Percentiles rank a stretch among this genome's conserved stretches.
These are phyloP conservation scores for Teunomyces aglyptinius DNA, from an alignment of 805 yeast species.

Conservation along the genomic window DNA sequence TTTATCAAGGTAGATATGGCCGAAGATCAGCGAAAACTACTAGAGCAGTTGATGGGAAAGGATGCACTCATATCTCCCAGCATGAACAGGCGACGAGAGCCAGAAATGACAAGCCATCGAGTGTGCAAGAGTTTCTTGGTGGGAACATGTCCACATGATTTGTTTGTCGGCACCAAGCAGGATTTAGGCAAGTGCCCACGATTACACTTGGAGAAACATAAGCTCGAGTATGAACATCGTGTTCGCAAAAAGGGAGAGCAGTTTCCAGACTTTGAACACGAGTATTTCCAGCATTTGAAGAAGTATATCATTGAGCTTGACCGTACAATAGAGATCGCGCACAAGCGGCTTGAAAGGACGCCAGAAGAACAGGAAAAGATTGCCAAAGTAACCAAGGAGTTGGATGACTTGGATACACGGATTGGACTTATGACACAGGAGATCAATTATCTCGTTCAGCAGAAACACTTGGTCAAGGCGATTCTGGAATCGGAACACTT, in stretches of 20 bases:
- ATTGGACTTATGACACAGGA: constrained; percentile 71
- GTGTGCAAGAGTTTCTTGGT: constrained; percentile 83
- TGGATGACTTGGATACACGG: constrained; percentile 60
- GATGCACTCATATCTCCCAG: constrained; percentile 43
- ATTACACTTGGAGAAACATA: constrained; percentile 71
- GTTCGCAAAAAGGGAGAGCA: constrained; percentile 39
- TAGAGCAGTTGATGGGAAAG: constrained; percentile 81
- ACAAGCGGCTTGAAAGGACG: constrained; percentile 65
- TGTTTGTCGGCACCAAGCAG: constrained; percentile 78
- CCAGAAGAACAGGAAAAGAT: constrained; percentile 68
- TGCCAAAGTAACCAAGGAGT: constrained; percentile 50
- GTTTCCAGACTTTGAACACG: constrained; percentile 51
- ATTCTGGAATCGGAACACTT: constrained; percentile 48
- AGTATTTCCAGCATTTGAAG: constrained; percentile 49
- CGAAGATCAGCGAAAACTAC: constrained; percentile 69
- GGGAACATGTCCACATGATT: constrained; percentile 82
- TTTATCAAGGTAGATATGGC: constrained; percentile 35
- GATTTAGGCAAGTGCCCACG: constrained; percentile 79
- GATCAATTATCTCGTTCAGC: constrained; percentile 49
- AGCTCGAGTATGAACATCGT: constrained; percentile 61
- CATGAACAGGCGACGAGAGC: constrained; percentile 31
- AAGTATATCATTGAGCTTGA: constrained; percentile 66
- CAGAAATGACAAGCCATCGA: constrained; percentile 42
- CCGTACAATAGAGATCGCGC: constrained; percentile 59
- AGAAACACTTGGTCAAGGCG: constrained; percentile 51